Percentiles rank a stretch among this genome's conserved stretches.
Evolutionary conservation across 441 rosid genomes (phyloP).

Genomic region (Corymbia citriodora): DNA sequence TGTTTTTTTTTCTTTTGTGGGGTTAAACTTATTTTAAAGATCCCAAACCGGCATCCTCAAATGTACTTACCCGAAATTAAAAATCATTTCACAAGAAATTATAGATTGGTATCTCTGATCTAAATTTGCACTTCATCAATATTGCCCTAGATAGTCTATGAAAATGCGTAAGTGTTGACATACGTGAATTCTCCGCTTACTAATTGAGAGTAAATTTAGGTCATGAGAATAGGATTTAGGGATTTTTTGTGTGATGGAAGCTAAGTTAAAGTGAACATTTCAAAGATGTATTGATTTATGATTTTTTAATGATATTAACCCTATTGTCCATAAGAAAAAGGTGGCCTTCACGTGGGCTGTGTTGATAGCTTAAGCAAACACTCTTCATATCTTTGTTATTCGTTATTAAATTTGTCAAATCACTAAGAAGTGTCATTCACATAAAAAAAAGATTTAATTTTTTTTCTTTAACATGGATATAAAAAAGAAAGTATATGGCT

Average conservation of each 20-base stretch:
- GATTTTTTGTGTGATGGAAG: rapidly evolving
- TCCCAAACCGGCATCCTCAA: background rate
- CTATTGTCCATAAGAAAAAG: background rate
- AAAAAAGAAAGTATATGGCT: background rate
- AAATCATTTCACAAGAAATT: background rate
- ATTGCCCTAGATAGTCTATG: rapidly evolving
- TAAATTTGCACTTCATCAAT: background rate
- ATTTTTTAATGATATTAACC: background rate
- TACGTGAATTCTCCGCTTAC: rapidly evolving
- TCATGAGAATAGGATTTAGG: background rate
- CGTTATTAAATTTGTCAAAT: background rate
- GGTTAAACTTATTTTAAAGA: background rate
- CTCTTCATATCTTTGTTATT: background rate
- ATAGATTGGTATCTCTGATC: rapidly evolving
- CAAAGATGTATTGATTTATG: rapidly evolving
- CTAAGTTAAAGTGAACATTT: background rate
- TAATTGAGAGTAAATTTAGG: rapidly evolving
- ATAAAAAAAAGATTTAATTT: background rate
- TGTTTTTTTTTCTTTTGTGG: rapidly evolving
- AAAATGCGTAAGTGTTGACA: rapidly evolving
- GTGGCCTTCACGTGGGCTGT: background rate
- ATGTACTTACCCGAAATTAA: background rate
- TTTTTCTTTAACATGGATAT: background rate
- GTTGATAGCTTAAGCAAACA: rapidly evolving
- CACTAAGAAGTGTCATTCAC: rapidly evolving